Percentiles rank a stretch among this genome's conserved stretches.
phyloP scores from a whole-genome alignment of 192 early-diverging fungal species.

The Bifiguratus adelaidae region DNA sequence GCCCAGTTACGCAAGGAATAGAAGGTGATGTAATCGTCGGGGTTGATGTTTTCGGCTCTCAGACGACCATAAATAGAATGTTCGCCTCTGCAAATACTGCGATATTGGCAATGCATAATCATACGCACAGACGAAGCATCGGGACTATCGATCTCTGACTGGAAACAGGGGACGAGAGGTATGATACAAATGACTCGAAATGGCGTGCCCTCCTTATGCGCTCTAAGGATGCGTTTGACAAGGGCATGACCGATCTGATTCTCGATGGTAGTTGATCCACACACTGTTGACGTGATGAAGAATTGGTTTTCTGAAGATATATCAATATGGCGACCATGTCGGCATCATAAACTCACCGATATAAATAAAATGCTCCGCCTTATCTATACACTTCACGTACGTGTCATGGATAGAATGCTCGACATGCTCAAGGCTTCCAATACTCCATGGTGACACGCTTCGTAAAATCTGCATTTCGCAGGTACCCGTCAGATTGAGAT shows the following conservation, averaged over 20 bases:
- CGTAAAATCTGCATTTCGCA: constrained; percentile 56
- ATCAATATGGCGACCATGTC: background rate
- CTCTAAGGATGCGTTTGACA: constrained; percentile 59
- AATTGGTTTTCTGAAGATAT: constrained; percentile 63
- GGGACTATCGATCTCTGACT: constrained; percentile 54
- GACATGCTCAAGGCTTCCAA: constrained; percentile 37
- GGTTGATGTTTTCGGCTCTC: constrained; percentile 35
- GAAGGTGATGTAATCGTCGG: constrained; percentile 61
- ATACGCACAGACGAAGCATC: constrained; percentile 62
- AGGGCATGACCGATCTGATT: constrained; percentile 72
- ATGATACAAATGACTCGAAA: constrained; percentile 64
- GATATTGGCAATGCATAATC: constrained; percentile 63
- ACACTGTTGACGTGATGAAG: constrained; percentile 53
- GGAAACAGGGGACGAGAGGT: constrained; percentile 73
- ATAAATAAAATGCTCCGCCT: constrained; percentile 74
- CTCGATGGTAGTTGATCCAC: constrained; percentile 50
- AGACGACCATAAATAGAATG: constrained; percentile 56
- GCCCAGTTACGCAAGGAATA: constrained; percentile 69
- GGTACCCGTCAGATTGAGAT: constrained; percentile 40
- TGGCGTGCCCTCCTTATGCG: constrained; percentile 34
- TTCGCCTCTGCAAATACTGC: constrained; percentile 63
- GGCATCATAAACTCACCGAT: constrained; percentile 30
- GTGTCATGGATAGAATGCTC: constrained; percentile 68
- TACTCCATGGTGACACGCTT: constrained; percentile 56
- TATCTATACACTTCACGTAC: constrained; percentile 62